Base-by-base conservation (phyloP, 2,329 filamentous ascomycete species). In the Colletotrichum liriopes region DNA sequence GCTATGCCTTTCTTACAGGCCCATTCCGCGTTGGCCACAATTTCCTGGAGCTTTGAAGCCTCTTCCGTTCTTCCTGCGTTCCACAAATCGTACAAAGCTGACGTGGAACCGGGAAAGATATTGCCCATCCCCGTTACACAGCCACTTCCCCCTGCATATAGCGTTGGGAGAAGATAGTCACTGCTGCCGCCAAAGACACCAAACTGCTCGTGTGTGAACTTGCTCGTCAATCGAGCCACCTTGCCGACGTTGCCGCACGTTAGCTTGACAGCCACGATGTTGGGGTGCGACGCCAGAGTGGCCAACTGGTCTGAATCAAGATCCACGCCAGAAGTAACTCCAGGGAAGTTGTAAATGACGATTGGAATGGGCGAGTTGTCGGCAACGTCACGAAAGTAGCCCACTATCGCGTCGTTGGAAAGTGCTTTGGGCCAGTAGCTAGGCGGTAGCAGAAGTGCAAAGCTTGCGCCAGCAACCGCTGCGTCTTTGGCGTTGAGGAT, bases 371-470 rank as follows among this genome's bases (percentile, higher is more conserved):
- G 76, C 9, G 87, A 89, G 8, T 77, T 83, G 59, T 86, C 84
- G n/a, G 90, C 90, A 16, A 92, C 89, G 67, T 88, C 86, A 18
- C 77, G 82, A 85, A 94, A 95, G 81, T 91, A 90, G 43, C 87
- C 84, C 35, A 88, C 82, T 45, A 93, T 84, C 23, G 88, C 86
- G 11, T 88, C 86, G 43, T 85, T 87, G 67, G 86, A 89, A 77
- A 91, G 87, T 18, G 92, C 83, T 7, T 86, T 82, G 68, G 90
- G 88, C 81, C 93, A 94, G 82, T 93, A 94, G 39, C 88, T 88
- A 4, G 92, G 92, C 7, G 92, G 91, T 3, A 94, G 86, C 0
- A 94, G 85, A 63, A 94, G 85, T 8, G 89, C 91, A 75, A 91
- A 91, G 77, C 92, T 90, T 73, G 90, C 92, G 45, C 93, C 93